Base-by-base conservation (phyloP, 2,329 filamentous ascomycete species). In the Purpureocillium lavendulum region DNA sequence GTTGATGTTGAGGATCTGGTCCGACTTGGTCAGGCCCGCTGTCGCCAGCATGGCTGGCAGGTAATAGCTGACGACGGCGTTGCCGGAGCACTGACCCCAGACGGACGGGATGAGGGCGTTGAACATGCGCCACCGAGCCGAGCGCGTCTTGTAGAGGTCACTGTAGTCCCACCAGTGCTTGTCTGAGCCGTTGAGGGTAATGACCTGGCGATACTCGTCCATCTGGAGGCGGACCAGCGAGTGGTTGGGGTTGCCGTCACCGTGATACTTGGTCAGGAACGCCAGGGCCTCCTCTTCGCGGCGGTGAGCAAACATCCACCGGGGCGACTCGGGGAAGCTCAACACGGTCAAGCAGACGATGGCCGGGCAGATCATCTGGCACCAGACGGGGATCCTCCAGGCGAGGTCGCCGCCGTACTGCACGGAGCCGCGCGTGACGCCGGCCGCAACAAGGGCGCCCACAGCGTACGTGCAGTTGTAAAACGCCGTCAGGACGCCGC, bases 401-500 rank as follows among this genome's bases (percentile, higher is more conserved):
- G 59, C 59, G 8, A 48, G 45, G 41, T 63, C 55, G 3, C 50
- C 55, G 1, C 46, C 11, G 11, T 57, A 47, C n/a, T 51, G 47
- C 30, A 59, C 47, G 39, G 54, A 54, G 39, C 68, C 73, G 29
- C 69, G 65, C 3, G 64, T 60, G 9, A 66, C 64, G 30, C 69
- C 61, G 16, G 60, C 61, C 5, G 72, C 68, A 17, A 73, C 56
- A 8, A 75, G 66, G 28, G 67, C 64, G 15, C 68, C 69, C 5
- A 61, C 56, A 28, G 64, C 64, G 65, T 66, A 70, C 40, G 62
- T 58, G 15, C 62, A 65, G 49, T 68, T 68, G 54, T 65, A 67
- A 6, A 80, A 67, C 32, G 75, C 80, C 1, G 77, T 79, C 47
- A 80, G 64, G 16, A 63, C 42, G 40, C 68, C 68, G 24, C 68